phyloP scores from a whole-genome alignment of 257 asterid genomes.

The Lycium barbarum region DNA sequence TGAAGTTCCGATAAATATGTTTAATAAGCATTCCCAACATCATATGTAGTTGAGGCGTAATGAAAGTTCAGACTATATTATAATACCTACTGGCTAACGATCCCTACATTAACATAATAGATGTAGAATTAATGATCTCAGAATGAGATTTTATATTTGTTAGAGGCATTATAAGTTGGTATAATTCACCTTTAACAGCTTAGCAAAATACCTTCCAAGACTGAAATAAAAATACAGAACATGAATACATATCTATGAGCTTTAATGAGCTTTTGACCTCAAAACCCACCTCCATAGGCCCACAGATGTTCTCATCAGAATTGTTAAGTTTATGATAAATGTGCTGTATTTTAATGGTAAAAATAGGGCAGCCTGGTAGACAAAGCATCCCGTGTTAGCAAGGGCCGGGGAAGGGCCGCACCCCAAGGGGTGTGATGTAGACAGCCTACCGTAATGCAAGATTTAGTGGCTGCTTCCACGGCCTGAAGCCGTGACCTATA shows the following conservation, averaged over 20 bases:
- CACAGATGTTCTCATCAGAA: not conserved
- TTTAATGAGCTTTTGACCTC: not conserved
- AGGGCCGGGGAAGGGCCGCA: no score
- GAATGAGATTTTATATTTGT: not conserved
- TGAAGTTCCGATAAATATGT: slow-evolving; percentile 10
- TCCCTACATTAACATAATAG: not conserved
- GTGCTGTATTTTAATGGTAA: not conserved
- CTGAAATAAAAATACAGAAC: not conserved
- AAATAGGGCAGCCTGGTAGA: not conserved
- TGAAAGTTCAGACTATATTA: not conserved
- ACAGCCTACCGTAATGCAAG: no score
- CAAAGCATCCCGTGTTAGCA: no score
- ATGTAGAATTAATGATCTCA: not conserved
- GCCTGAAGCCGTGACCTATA: no score
- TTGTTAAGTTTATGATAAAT: not conserved
- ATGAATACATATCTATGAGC: not conserved
- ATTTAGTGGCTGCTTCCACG: no score
- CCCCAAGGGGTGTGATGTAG: no score
- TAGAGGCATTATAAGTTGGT: slow-evolving; percentile 20
- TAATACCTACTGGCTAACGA: not conserved
- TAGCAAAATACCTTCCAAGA: slow-evolving; percentile 10
- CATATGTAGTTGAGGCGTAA: not conserved
- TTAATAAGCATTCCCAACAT: not conserved
- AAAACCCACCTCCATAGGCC: slow-evolving; percentile 25
- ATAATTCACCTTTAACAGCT: not conserved